These are phyloP conservation scores for Fusarium fracticaudum DNA, from an alignment of 2,329 filamentous ascomycete genomes.

Conservation along the genomic window DNA sequence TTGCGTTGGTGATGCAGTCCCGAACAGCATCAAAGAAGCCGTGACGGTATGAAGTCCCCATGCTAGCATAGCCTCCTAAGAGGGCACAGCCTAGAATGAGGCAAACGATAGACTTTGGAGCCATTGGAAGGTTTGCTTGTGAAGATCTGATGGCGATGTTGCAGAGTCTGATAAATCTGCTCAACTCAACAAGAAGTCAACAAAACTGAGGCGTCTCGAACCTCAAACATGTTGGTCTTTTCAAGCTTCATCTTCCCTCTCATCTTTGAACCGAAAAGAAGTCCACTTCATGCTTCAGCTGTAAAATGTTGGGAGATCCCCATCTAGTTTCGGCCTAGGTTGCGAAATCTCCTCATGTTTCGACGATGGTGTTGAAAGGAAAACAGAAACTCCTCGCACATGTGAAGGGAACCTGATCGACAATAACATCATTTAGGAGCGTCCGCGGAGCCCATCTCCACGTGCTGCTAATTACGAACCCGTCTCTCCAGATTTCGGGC, in stretches of 20 bases:
- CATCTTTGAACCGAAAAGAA: not conserved
- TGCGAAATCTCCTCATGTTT: slow-evolving; percentile 21
- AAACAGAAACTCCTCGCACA: not conserved
- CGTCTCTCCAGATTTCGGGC: not conserved
- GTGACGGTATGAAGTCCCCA: slow-evolving; percentile 22
- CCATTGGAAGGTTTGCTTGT: not conserved
- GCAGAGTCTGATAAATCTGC: not conserved
- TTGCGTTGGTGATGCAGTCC: not conserved
- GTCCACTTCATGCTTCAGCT: not conserved
- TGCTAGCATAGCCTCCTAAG: slow-evolving; percentile 32
- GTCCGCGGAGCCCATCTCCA: not conserved
- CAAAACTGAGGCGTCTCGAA: not conserved
- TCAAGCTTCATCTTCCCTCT: not conserved
- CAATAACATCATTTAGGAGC: not conserved
- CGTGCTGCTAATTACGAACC: not conserved
- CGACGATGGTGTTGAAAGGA: not conserved
- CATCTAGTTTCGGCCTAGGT: slow-evolving; percentile 26
- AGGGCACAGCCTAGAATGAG: slow-evolving; percentile 28
- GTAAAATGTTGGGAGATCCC: not conserved
- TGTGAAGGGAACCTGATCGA: not conserved
- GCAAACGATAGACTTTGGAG: not conserved
- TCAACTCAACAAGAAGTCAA: not conserved
- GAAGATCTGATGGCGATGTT: not conserved
- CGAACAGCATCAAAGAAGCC: slow-evolving; percentile 31
- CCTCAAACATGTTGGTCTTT: not conserved